Conservation (phyloP, 2,329 filamentous ascomycete species). For the Xylaria sp. region DNA sequence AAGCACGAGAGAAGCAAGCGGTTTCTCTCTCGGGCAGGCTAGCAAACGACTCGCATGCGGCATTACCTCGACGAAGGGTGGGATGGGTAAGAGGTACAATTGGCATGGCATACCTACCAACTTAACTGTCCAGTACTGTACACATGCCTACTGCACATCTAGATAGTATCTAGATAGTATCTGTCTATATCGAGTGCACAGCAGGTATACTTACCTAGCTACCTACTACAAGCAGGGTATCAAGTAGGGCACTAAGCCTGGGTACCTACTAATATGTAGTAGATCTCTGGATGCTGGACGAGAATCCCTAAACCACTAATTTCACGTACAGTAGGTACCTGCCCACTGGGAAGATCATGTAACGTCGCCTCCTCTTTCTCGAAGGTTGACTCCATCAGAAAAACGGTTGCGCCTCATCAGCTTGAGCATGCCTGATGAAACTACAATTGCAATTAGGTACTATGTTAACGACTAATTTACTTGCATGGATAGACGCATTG, state of each 20-base stretch:
- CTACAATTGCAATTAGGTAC: background rate
- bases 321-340: background rate
- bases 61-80: slow-evolving; percentile 23
- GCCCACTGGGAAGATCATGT: slow-evolving; percentile 27
- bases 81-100: background rate
- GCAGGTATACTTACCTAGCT: no score
- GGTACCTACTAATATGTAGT: no score
- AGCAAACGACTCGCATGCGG: slow-evolving; percentile 14
- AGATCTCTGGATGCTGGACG: background rate
- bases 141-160: background rate
- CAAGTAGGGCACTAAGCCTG: background rate
- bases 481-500: background rate
- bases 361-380: slow-evolving; percentile 37
- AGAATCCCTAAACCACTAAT: background rate
- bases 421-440: slow-evolving; percentile 25
- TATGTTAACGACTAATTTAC: background rate
- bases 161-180: no score
- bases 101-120: background rate
- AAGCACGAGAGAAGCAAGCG: slow-evolving; percentile 21
- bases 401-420: slow-evolving; percentile 24
- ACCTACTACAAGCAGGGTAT: no score
- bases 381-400: background rate
- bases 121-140: background rate
- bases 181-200: no score
- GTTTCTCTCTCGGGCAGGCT: slow-evolving; percentile 9